Base-by-base conservation (phyloP, 1,284 basidiomycete genomes). In the Tremellales sp. region DNA sequence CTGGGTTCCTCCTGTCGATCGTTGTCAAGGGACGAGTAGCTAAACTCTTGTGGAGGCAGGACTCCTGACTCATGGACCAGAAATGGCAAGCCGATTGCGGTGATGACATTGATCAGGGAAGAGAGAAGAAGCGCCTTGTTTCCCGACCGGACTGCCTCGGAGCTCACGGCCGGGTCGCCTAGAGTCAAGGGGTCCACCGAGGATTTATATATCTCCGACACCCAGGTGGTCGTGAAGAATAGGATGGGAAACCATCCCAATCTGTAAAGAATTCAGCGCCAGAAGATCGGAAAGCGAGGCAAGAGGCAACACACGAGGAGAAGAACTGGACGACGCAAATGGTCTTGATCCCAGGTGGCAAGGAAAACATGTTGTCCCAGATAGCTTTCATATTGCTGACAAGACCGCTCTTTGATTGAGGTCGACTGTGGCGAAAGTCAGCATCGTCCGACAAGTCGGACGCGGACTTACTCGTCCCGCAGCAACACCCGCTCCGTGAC, bases 161-260 rank as follows among this genome's bases (percentile, higher is more conserved):
- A 77, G 34, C 84, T 79, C 22, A 81, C 57, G 1, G 58, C 54
- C 29, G 73, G 71, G 45, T 70, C 62, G 34, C 63, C 62, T 48
- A 65, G 62, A 9, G 57, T 51, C 27, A 57, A 58, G 18, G 56
- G 44, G 21, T 62, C 56, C 1, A 61, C 60, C 13, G 76, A 68
- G 3, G 74, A 74, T 56, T 83, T 85, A 76, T 94, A 83, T 12
- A 93, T 79, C 60, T 93, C 90, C 10, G 86, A 85, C 40, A 94
- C 80, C 74, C 91, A 97, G 12, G 87, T 75, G 1, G 85, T 85
- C 0, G 84, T 85, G 74, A 90, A 94, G 73, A 94, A 93, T 2
- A 93, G 75, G 24, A 91, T 75, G 0, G 90, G 90, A 60, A 91
- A 93, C 90, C 90, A 93, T 3, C 81, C 86, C 48, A 89, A 76